Base-by-base conservation (phyloP, 2,329 filamentous ascomycete genomes). In the Fusarium mundagurra region DNA sequence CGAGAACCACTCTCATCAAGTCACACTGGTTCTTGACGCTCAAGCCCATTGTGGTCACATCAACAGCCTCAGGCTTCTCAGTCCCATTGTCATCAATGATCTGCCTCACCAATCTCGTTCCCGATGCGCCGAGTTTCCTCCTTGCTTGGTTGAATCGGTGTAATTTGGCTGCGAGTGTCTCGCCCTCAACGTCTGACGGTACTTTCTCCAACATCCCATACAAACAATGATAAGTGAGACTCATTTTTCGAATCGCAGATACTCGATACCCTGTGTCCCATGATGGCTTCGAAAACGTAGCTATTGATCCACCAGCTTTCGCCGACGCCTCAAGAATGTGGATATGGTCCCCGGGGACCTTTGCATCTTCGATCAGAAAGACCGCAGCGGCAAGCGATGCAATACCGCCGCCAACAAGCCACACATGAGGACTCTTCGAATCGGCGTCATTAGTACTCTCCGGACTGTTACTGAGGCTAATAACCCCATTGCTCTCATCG, bases 21-120 rank as follows among this genome's bases (percentile, higher is more conserved):
- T 78, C 77, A 24, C 77, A 78, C 24, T 78, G 77, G 65, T 78
- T 78, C 65, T 78, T 78, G 43, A 79, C 77, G 53, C 77, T 78
- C n/a, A 78, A 33, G 1, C 77, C 77, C 77, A 78, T 78, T 27
- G 76, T 76, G 31, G 43, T 77, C 39, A 79, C 72, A 10, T 78
- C 69, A 11, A 78, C 77, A 1, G 77, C 77, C 14, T 78, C 77
- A 0, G 77, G 77, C 8, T 39, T 68, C 34, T 78, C 77, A 14
- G 12, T 43, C 0, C 77, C 77, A 20, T 62, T 31, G 1, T 71
- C 53, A 11, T 77, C 77, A 22, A 72, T 29, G 18, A 55, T 54
- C 33, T 78, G 77, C 13, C 77, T 68, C 14, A 78, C 77, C 18
- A 78, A 53, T 34, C 77, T 67, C 16, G 77, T 76, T 10, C 77